These are phyloP conservation scores for Diplodia mutila DNA, from an alignment of 2,329 filamentous ascomycete genomes.

Conservation along the genomic window DNA sequence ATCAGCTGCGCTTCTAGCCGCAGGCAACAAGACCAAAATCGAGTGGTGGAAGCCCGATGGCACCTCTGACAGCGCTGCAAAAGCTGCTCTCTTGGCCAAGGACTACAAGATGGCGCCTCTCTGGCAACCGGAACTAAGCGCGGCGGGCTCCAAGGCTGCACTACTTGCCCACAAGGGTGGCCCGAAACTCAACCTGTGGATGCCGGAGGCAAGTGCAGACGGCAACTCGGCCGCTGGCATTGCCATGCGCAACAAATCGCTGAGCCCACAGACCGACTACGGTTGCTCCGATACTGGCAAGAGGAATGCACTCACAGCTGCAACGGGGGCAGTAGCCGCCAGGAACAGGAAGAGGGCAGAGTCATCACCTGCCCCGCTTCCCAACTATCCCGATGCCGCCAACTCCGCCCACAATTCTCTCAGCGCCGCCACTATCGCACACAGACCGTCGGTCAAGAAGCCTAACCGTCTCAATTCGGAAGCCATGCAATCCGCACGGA, in stretches of 20 bases:
- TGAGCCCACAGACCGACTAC: conserved; percentile 51
- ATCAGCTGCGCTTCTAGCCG: conserved; percentile 74
- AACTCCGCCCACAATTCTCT: conserved; percentile 70
- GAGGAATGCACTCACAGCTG: conserved; percentile 72
- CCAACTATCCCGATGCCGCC: conserved; percentile 58
- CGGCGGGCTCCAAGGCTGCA: conserved; percentile 75
- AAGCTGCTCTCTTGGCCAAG: conserved; percentile 62
- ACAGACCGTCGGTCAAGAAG: conserved; percentile 52
- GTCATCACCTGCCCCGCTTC: conserved; percentile 56
- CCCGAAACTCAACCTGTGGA: conserved; percentile 57
- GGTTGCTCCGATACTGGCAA: conserved; percentile 56
- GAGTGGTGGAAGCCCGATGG: conserved; percentile 69
- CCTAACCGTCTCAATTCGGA: conserved; percentile 49
- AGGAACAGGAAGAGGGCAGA: conserved; percentile 62
- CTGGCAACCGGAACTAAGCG: conserved; percentile 66
- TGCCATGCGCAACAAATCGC: conserved; percentile 61
- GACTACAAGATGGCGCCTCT: conserved; percentile 64
- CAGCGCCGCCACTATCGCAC: conserved; percentile 71
- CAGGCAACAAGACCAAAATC: conserved; percentile 68
- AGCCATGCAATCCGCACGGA: conserved; percentile 63
- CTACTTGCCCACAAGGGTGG: conserved; percentile 64
- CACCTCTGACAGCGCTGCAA: conserved; percentile 60
- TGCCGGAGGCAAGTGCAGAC: conserved; percentile 52
- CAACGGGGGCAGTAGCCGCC: conserved; percentile 72
- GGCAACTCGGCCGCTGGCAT: conserved; percentile 72